Evolutionary conservation across 306 rosid genomes (phyloP), one percentile per base, ranked within the genome.

Genomic region (Vigna trinervia): DNA sequence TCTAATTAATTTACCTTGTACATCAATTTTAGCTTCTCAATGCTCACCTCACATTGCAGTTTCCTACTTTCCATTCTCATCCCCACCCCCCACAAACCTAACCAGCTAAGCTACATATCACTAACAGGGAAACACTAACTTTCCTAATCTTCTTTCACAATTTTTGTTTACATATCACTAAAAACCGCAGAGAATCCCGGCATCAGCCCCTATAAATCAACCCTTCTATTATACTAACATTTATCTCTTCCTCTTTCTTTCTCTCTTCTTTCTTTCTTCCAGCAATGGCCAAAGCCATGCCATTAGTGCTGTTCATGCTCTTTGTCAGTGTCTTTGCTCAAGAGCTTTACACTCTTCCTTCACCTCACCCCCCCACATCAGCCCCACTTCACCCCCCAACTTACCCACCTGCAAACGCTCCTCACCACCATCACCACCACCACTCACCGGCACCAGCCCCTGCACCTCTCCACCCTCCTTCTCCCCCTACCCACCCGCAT

Each of bases 341-440:
- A 62, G 61, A 71, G 1, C 43, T 54, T 23, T 15, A 72, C 0
- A 51, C 84, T 71, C 46, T 69, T 36, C 67, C 91, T 14, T 84
- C 93, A 4, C 45, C 79, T 20, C 72, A 12, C 71, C 2, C 71
- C 4, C 28, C 69, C 28, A 69, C 69, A 15, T 22, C 57, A 58
- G 22, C 73, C 3, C 61, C 69, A 5, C 54, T 75, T 36, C 72
- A 62, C 4, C 47, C 80, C 0, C 80, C 81, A 41, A 12, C 54
- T 61, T 32, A 60, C 3, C 54, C 81, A 5, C 81, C 82, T 32
- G 69, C 53, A 0, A 57, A 77, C 4, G 45, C 85, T 3, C 83
- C 85, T 80, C 79, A 85, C 84, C 82, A 78, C 82, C 82, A 81
- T 84, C 81, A 73, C 81, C 83, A 58, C 15, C 82, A 78, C 83